Base-by-base conservation (phyloP, 306 rosid genomes). In the Gynostemma pentaphyllum region DNA sequence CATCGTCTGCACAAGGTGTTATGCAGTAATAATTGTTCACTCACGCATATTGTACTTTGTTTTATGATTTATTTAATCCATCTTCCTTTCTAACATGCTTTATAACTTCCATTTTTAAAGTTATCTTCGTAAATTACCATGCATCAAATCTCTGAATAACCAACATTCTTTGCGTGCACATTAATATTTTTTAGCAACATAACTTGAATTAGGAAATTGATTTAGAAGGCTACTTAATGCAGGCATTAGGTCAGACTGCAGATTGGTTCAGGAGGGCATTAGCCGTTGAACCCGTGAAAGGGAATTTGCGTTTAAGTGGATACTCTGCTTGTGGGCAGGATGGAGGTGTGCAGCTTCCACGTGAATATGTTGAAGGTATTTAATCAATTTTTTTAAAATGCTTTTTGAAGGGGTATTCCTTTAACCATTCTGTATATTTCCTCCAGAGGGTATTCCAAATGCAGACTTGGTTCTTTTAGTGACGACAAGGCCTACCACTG, bases 321-420 rank as follows among this genome's bases (percentile, higher is more conserved):
- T 94, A 94, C 76, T 94, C 99, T 39, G 99, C 99, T 30, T 94
- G 99, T 15, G 99, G 99, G 28, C 99, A 94, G 79, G 99, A 94
- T 73, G 99, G 99, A 67, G 99, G 99, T 3, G 99, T 94, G 72
- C 97, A 88, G 76, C 84, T 94, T 69, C 97, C 99, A 44, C 94
- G 61, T 54, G 83, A 81, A 79, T 94, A 94, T 78, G 87, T 88
- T 52, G 99, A 94, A 74, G 99, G 97, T 88, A 74, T 69, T 68
- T 75, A 53, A 19, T 57, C 16, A 21, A 70, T 48, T 21, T 37
- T 49, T 64, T 45, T 45, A 18, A 6, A 5, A 36, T 6, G 22
- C 51, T 10, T 19, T 26, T 45, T 53, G 55, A 9, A 50, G 30
- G 18, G 10, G 15, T 24, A 29, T 27, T 1, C 28, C 28, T 46